Conservation (phyloP, 805 yeast species). For the Naumovozyma castellii region DNA sequence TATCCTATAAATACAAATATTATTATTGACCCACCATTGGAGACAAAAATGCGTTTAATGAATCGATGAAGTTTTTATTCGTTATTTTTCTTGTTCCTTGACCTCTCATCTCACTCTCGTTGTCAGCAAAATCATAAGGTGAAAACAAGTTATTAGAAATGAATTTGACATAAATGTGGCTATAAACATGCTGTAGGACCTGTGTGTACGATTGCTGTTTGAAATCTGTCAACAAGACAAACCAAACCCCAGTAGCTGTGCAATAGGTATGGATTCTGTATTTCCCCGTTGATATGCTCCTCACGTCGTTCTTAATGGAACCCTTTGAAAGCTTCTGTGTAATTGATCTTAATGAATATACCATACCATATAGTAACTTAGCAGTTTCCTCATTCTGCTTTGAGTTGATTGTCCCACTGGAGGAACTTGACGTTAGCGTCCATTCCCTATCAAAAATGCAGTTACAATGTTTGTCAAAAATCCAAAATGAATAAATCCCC, state of each 20-base stretch:
- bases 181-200: constrained; percentile 25
- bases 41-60: constrained; percentile 24
- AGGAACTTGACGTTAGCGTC: constrained; percentile 31
- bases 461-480: constrained; percentile 86
- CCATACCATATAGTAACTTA: constrained; percentile 75
- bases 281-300: constrained; percentile 52
- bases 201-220: constrained; percentile 23
- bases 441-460: constrained; percentile 79
- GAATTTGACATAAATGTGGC: constrained; percentile 25
- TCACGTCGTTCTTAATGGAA: constrained; percentile 28
- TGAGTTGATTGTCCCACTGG: constrained; percentile 37
- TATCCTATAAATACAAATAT: too few relatives aligned
- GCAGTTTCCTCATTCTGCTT: constrained; percentile 61
- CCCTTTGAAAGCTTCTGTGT: constrained; percentile 41
- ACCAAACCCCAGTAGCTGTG: constrained; percentile 68
- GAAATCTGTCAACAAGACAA: constrained; percentile 64
- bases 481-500: constrained; percentile 79
- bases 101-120: constrained; percentile 24
- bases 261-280: constrained; percentile 76
- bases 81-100: constrained; percentile 26
- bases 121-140: constrained; percentile 27
- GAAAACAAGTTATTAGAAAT: constrained; percentile 25
- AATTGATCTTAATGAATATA: constrained; percentile 70
- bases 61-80: constrained; percentile 21
- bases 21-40: constrained; percentile 21